Percentiles rank a stretch among this genome's conserved stretches.
phyloP scores from a whole-genome alignment of 169 alveolate genomes.

The Eimeria praecox region DNA sequence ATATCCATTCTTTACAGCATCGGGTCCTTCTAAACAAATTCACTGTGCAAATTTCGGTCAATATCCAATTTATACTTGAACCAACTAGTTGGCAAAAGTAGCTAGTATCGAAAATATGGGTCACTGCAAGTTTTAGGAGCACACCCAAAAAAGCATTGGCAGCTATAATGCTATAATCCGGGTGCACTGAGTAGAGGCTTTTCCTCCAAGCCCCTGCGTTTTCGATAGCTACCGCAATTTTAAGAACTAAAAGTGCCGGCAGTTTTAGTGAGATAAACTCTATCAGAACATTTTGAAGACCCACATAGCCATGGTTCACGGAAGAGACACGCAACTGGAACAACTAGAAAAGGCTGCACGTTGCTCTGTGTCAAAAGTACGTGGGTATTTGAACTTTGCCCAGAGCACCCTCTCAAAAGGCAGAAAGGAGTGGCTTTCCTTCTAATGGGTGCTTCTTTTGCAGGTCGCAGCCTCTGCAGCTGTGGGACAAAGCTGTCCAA shows the following conservation, averaged over 20 bases:
- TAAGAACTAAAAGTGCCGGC: neutral
- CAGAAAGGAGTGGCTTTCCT: neutral
- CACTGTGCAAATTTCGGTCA: neutral
- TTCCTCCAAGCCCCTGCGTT: neutral
- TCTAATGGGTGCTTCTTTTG: neutral
- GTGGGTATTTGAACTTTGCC: neutral
- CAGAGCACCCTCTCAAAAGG: neutral
- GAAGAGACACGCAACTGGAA: neutral
- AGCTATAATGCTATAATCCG: neutral
- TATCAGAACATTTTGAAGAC: neutral
- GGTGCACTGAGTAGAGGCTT: neutral
- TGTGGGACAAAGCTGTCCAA: conserved; percentile 96
- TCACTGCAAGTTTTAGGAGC: neutral
- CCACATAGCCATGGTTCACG: neutral
- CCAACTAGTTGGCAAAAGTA: neutral
- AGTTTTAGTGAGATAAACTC: neutral
- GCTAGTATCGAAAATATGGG: neutral
- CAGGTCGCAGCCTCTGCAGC: conserved; percentile 93
- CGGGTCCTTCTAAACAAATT: conserved; percentile 88
- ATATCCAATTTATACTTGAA: neutral
- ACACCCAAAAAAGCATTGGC: neutral
- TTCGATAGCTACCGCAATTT: neutral
- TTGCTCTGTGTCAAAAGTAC: neutral
- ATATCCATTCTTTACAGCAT: conserved; percentile 96
- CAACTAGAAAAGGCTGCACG: neutral